These are phyloP conservation scores for Loxodes magnus DNA, from an alignment of 73 alveolate species.

Conservation along the genomic window DNA sequence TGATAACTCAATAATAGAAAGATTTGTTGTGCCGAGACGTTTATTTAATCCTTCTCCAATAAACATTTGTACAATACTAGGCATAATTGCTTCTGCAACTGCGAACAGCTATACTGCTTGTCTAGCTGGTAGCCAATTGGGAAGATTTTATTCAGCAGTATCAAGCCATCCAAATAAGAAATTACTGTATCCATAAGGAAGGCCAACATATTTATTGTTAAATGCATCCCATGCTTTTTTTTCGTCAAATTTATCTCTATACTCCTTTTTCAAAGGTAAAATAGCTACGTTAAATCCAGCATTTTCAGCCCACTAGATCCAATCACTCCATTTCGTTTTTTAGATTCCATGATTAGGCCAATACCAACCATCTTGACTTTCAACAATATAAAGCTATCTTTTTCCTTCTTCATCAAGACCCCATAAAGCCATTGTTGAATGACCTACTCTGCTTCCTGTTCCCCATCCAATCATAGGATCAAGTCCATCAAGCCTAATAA, in stretches of 20 bases:
- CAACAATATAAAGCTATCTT: slow-evolving; percentile 64
- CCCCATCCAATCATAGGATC: slow-evolving; percentile 90
- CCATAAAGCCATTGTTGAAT: slow-evolving; percentile 64
- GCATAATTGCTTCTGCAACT: slow-evolving; percentile 39
- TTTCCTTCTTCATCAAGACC: slow-evolving; percentile 46
- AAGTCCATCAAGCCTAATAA: slow-evolving; percentile 79
- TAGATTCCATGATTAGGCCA: slow-evolving; percentile 86
- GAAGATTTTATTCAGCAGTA: slow-evolving; percentile 64
- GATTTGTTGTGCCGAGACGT: slow-evolving; percentile 69
- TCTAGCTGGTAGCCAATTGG: slow-evolving; percentile 56
- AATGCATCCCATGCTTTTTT: slow-evolving; percentile 71
- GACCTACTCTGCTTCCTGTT: slow-evolving; percentile 83
- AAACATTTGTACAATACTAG: slow-evolving; percentile 36
- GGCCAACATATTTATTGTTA: slow-evolving; percentile 62
- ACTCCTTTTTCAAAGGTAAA: slow-evolving; percentile 81
- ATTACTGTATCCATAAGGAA: slow-evolving; percentile 83
- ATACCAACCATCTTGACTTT: slow-evolving; percentile 89
- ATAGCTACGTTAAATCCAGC: slow-evolving; percentile 89
- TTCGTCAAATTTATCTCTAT: slow-evolving; percentile 61
- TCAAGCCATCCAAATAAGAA: slow-evolving; percentile 89
- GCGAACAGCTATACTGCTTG: slow-evolving; percentile 37
- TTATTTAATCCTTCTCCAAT: slow-evolving; percentile 64
- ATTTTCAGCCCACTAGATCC: slow-evolving; percentile 82
- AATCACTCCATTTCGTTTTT: slow-evolving; percentile 63
- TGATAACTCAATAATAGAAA: slow-evolving; percentile 42